A percentile compares a stretch with the other conserved stretches of the same genome.
phyloP scores from a whole-genome alignment of 2,329 filamentous ascomycete genomes.

The Pseudocercospora crystallina region DNA sequence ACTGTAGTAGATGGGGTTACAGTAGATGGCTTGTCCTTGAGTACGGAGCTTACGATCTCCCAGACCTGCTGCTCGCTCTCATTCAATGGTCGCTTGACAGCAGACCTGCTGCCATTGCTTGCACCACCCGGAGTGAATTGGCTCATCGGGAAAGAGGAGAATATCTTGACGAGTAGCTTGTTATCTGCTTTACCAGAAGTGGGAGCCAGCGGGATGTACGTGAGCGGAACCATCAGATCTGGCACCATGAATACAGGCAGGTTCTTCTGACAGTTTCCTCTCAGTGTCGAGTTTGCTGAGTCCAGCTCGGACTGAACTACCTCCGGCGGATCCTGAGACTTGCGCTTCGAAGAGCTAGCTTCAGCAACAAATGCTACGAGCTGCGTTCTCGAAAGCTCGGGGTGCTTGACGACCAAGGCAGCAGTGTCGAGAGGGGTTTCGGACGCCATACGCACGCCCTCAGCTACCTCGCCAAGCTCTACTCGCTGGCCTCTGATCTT shows the following conservation, averaged over 20 bases:
- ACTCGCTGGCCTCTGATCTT: constrained; percentile 77
- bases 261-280: constrained; percentile 11
- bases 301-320: constrained; percentile 4
- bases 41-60: constrained; percentile 3
- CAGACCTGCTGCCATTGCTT: not conserved
- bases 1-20: constrained; percentile 9
- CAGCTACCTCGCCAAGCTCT: constrained; percentile 67
- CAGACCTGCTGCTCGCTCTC: constrained; percentile 9
- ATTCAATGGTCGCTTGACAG: constrained; percentile 2
- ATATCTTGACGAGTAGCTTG: constrained; percentile 14
- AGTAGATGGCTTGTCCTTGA: constrained; percentile 14
- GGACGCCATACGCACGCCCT: constrained; percentile 13
- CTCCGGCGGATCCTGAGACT: constrained; percentile 1
- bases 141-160: constrained; percentile 11
- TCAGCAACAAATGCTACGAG: constrained; percentile 15
- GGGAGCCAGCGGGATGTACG: constrained; percentile 15
- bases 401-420: constrained; percentile 18
- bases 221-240: constrained; percentile 15
- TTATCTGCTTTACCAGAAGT: constrained; percentile 20
- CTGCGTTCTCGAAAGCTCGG: constrained; percentile 13
- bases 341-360: constrained; percentile 4
- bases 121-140: constrained; percentile 4
- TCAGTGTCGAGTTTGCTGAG: constrained; percentile 5
- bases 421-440: constrained; percentile 10
- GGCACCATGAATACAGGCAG: constrained; percentile 17